A percentile compares a stretch with the other conserved stretches of the same genome.
phyloP scores from a whole-genome alignment of 352 stramenopile genomes.

The Globisporangium emineosum region DNA sequence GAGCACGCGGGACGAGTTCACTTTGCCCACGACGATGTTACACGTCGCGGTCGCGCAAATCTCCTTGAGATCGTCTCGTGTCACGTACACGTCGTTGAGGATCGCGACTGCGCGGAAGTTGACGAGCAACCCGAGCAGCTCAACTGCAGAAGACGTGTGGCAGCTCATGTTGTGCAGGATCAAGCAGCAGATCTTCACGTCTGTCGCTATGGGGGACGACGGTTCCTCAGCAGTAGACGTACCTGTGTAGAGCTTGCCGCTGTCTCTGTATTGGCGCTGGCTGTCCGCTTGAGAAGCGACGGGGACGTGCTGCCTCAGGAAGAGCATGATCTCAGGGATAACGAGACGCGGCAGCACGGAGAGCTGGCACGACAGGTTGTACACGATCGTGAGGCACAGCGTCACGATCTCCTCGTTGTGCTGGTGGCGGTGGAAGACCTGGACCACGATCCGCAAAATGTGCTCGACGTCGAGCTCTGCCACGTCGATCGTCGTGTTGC shows the following conservation, averaged over 20 bases:
- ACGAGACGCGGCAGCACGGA: slow-evolving; percentile 43
- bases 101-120: slow-evolving; percentile 38
- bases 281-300: background rate
- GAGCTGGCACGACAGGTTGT: slow-evolving; percentile 73
- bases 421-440: slow-evolving; percentile 53
- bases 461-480: slow-evolving; percentile 58
- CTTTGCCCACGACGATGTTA: slow-evolving; percentile 60
- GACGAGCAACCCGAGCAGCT: slow-evolving; percentile 44
- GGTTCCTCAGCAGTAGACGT: background rate
- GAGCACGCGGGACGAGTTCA: slow-evolving; percentile 63
- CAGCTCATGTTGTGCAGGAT: slow-evolving; percentile 80
- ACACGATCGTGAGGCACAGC: slow-evolving; percentile 66
- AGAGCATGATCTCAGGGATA: slow-evolving; percentile 48
- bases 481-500: slow-evolving; percentile 49
- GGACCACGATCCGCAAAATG: slow-evolving; percentile 59
- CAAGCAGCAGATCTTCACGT: slow-evolving; percentile 56
- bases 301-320: slow-evolving; percentile 48
- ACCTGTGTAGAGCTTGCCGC: background rate
- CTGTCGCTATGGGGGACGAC: background rate
- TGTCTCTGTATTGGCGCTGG: background rate
- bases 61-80: slow-evolving; percentile 48
- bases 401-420: slow-evolving; percentile 50
- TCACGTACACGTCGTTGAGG: slow-evolving; percentile 50
- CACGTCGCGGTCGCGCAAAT: slow-evolving; percentile 52
- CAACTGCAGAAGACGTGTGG: background rate